phyloP scores from a whole-genome alignment of 129 eudicot genomes.

The Escallonia rubra region DNA sequence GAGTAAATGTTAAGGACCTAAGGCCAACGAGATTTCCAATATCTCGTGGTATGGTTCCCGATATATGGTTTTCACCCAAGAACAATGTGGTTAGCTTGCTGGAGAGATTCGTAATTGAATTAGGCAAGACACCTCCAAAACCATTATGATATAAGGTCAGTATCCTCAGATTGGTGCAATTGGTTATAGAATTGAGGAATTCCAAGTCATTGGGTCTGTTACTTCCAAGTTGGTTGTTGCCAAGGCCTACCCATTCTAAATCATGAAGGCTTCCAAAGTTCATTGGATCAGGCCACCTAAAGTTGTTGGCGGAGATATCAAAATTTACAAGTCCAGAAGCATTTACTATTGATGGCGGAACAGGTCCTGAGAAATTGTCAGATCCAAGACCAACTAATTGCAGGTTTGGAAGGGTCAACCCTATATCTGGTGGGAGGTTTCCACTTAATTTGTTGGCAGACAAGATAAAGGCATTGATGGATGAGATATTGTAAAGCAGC shows the following conservation, averaged over 20 bases:
- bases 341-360: slow-evolving; percentile 3
- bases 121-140: neutral
- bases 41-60: neutral
- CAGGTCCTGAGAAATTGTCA: neutral
- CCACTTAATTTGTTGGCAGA: no score
- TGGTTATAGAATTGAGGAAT: neutral
- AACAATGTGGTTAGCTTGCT: neutral
- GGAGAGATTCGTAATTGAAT: neutral
- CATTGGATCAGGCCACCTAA: neutral
- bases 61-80: neutral
- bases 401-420: no score
- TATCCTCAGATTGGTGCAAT: neutral
- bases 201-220: neutral
- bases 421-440: no score
- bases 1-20: neutral
- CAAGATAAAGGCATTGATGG: no score
- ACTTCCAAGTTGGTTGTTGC: neutral
- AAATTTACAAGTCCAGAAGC: neutral
- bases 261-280: neutral
- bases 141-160: neutral
- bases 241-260: neutral
- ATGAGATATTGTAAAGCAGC: no score
- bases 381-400: no score
- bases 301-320: neutral
- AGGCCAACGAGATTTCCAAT: neutral